phyloP scores from a whole-genome alignment of 768 basidiomycete species.

The Leccinum subtestaceum region DNA sequence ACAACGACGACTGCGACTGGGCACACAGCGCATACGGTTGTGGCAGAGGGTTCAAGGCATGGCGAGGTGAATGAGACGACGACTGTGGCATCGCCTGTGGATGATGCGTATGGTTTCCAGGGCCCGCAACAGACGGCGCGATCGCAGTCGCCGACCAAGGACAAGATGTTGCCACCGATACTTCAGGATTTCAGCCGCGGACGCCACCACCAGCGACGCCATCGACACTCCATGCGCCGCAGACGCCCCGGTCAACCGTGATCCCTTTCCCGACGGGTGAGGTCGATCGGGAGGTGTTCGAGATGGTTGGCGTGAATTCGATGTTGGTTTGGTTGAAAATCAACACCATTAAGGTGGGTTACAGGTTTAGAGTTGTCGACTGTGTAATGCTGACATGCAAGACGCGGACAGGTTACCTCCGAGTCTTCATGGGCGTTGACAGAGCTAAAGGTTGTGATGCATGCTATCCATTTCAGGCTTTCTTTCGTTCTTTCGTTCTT shows the following conservation, averaged over 20 bases:
- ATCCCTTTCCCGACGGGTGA: constrained; percentile 64
- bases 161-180: constrained; percentile 72
- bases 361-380: not conserved
- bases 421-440: constrained; percentile 73
- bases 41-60: constrained; percentile 34
- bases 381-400: not conserved
- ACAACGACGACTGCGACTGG: constrained; percentile 20
- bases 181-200: constrained; percentile 40
- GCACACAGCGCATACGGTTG: constrained; percentile 40
- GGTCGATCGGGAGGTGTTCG: constrained; percentile 66
- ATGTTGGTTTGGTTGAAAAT: constrained; percentile 95
- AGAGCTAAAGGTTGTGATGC: constrained; percentile 75
- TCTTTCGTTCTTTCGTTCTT: not conserved
- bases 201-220: constrained; percentile 26
- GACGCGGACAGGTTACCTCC: constrained; percentile 48
- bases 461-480: not conserved
- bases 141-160: constrained; percentile 50
- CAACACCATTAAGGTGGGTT: constrained; percentile 89
- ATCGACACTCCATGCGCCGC: constrained; percentile 9
- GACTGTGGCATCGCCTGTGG: constrained; percentile 18
- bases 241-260: constrained; percentile 37
- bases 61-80: constrained; percentile 26
- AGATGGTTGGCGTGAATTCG: constrained; percentile 69
- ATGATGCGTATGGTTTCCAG: constrained; percentile 19
- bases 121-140: constrained; percentile 31